Conservation (phyloP, 176 grass and related monocot genomes). For the Thalia dealbata region DNA sequence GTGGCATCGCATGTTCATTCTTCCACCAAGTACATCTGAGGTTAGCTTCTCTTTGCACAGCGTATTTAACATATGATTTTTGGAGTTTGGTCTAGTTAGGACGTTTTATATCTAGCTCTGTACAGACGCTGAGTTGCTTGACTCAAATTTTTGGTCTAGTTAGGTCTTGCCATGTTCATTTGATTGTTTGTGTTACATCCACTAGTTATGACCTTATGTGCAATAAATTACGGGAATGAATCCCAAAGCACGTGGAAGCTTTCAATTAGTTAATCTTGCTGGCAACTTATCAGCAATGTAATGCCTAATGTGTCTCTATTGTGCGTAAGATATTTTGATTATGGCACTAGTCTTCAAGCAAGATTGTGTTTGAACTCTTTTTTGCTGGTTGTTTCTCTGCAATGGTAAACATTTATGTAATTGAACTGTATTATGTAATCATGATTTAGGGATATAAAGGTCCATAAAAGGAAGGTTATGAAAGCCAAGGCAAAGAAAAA, state of each 20-base stretch:
- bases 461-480: constrained; percentile 62
- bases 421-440: neutral
- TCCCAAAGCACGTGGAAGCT: neutral
- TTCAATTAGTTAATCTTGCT: neutral
- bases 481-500: constrained; percentile 86
- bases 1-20: too few species aligned
- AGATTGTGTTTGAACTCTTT: neutral
- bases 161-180: neutral
- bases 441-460: constrained; percentile 52
- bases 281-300: neutral
- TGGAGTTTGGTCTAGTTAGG: neutral
- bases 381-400: neutral
- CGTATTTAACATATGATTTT: neutral
- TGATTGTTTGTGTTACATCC: neutral
- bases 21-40: neutral
- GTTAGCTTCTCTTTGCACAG: too few species aligned
- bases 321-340: neutral
- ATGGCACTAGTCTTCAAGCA: neutral
- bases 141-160: neutral
- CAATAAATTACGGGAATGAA: neutral
- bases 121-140: neutral
- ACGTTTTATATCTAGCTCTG: neutral
- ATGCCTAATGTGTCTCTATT: neutral
- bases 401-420: neutral
- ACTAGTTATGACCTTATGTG: neutral